Evolutionary conservation across 2,329 filamentous ascomycete species (phyloP).

Genomic region (Fusarium lyarnte): DNA sequence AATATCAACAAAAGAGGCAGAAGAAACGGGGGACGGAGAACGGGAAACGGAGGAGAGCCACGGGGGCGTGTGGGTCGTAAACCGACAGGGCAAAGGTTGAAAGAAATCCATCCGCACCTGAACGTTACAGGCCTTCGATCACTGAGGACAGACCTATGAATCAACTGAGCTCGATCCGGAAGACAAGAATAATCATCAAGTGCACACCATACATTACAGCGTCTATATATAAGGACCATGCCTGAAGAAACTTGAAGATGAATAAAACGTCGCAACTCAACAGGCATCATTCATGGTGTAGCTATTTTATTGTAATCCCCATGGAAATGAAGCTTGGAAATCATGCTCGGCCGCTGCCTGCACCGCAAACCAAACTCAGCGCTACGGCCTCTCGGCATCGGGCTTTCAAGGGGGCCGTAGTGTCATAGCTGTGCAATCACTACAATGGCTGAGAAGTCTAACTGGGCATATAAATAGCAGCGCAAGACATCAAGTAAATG

Average conservation of each 20-base stretch:
- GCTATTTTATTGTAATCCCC: not conserved
- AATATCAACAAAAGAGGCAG: constrained; percentile 23
- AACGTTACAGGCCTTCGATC: not conserved
- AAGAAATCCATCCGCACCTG: not conserved
- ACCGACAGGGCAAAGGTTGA: constrained; percentile 26
- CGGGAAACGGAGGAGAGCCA: constrained; percentile 37
- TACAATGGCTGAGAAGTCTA: not conserved
- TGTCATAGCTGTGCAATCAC: not conserved
- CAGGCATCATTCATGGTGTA: not conserved
- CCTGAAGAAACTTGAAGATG: too few species aligned
- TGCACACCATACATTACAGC: not conserved
- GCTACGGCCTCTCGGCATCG: constrained; percentile 29
- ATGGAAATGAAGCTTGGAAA: not conserved
- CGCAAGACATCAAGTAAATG: not conserved
- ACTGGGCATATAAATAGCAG: not conserved
- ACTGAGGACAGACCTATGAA: not conserved
- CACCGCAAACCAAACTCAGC: constrained; percentile 3
- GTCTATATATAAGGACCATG: not conserved
- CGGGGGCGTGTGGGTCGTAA: constrained; percentile 32
- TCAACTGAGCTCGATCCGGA: not conserved
- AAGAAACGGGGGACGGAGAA: constrained; percentile 29
- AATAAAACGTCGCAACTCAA: not conserved
- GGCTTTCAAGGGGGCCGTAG: constrained; percentile 16
- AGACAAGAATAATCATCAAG: not conserved
- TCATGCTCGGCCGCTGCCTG: constrained; percentile 22